Evolutionary conservation across 108 stramenopile species (phyloP).

Genomic region (Skeletonema menzelii): DNA sequence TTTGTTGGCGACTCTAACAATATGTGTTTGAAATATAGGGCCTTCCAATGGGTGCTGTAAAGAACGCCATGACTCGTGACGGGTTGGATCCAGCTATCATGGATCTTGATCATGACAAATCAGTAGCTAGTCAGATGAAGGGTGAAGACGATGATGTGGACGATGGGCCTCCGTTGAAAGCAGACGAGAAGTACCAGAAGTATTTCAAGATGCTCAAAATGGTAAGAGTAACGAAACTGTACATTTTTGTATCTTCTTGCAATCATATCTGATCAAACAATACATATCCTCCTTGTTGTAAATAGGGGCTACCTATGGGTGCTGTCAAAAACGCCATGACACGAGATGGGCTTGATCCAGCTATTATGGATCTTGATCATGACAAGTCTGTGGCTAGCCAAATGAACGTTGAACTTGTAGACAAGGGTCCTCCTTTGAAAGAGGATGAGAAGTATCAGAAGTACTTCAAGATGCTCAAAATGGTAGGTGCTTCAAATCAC

Average conservation of each 20-base stretch:
- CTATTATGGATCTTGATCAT: constrained; percentile 54
- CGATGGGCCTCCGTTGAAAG: constrained; percentile 66
- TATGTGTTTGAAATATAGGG: constrained; percentile 24
- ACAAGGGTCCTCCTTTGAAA: constrained; percentile 54
- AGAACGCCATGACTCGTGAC: constrained; percentile 67
- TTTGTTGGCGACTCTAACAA: not conserved
- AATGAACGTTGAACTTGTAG: constrained; percentile 5
- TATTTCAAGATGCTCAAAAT: constrained; percentile 81
- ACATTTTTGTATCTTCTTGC: not conserved
- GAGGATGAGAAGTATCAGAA: constrained; percentile 65
- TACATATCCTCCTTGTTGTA: not conserved
- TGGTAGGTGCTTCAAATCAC: not conserved
- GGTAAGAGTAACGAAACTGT: constrained; percentile 3
- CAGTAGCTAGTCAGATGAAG: constrained; percentile 45
- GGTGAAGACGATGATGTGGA: constrained; percentile 23
- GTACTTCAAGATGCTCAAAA: constrained; percentile 77
- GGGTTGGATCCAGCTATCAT: constrained; percentile 73
- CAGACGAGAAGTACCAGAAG: constrained; percentile 75
- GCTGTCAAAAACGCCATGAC: constrained; percentile 66
- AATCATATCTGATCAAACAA: not conserved
- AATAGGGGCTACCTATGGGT: constrained; percentile 66
- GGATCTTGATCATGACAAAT: constrained; percentile 70
- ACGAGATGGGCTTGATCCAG: constrained; percentile 54
- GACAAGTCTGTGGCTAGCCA: constrained; percentile 47
- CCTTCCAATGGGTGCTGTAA: constrained; percentile 66